These are phyloP conservation scores for Talaromyces sp. DNA, from an alignment of 2,329 filamentous ascomycete species.

Conservation along the genomic window DNA sequence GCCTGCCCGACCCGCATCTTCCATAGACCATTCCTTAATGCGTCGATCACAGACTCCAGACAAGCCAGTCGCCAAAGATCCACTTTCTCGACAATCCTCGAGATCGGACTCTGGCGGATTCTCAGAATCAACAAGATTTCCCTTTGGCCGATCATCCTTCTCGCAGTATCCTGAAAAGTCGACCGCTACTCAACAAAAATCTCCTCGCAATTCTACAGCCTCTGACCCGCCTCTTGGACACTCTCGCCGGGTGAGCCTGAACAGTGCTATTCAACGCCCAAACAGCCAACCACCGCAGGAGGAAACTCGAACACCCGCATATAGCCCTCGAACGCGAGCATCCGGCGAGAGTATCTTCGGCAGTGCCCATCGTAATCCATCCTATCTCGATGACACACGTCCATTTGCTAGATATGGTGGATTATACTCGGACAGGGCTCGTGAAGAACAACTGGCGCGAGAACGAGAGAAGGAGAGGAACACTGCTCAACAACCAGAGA, in stretches of 20 bases:
- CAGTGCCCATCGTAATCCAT: constrained; percentile 24
- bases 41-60: constrained; percentile 72
- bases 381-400: constrained; percentile 33
- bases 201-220: constrained; percentile 31
- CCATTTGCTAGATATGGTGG: constrained; percentile 32
- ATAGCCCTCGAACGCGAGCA: constrained; percentile 34
- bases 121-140: constrained; percentile 33
- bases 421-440: constrained; percentile 34
- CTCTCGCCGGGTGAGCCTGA: constrained; percentile 42
- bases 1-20: constrained; percentile 39
- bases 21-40: constrained; percentile 59
- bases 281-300: constrained; percentile 41
- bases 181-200: constrained; percentile 33
- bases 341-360: constrained; percentile 26
- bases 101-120: constrained; percentile 37
- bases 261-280: constrained; percentile 41
- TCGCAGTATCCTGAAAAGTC: constrained; percentile 37
- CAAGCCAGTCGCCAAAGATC: constrained; percentile 53
- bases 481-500: constrained; percentile 29
- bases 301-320: constrained; percentile 34
- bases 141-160: constrained; percentile 29
- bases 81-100: constrained; percentile 34
- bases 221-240: constrained; percentile 34
- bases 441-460: constrained; percentile 35
- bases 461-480: constrained; percentile 35